Conservation (phyloP, 2,329 filamentous ascomycete genomes). For the Ascochyta clinopodiicola region DNA sequence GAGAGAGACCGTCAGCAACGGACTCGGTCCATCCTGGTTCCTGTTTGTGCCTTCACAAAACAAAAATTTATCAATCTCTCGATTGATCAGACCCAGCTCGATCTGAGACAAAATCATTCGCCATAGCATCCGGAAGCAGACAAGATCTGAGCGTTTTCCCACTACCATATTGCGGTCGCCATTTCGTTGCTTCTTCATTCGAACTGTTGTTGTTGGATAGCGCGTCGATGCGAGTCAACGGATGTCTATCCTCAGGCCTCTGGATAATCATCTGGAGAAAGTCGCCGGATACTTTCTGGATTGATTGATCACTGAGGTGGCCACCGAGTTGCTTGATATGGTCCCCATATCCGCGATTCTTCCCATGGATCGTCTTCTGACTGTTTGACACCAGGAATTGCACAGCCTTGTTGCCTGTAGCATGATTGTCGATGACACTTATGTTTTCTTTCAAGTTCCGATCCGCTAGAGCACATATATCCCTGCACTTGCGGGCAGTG, state of each 20-base stretch:
- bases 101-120: no score
- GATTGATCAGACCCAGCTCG: no score
- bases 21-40: no score
- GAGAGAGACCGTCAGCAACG: no score
- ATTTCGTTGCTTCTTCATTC: no score
- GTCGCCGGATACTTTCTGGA: conserved; percentile 8
- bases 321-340: conserved; percentile 9
- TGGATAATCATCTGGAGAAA: not conserved
- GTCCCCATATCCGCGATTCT: conserved; percentile 15
- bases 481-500: not conserved
- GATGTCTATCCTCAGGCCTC: not conserved
- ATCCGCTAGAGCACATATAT: not conserved
- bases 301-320: conserved; percentile 9
- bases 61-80: no score
- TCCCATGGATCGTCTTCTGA: conserved; percentile 18
- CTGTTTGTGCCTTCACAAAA: no score
- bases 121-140: no score
- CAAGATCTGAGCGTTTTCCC: no score
- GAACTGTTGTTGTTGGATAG: not conserved
- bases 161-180: no score
- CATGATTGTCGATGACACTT: not conserved
- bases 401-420: conserved; percentile 15
- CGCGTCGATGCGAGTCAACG: not conserved
- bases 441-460: conserved; percentile 13
- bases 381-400: conserved; percentile 17